phyloP scores from a whole-genome alignment of 2,329 filamentous ascomycete species.

The Dactylellina cionopaga region DNA sequence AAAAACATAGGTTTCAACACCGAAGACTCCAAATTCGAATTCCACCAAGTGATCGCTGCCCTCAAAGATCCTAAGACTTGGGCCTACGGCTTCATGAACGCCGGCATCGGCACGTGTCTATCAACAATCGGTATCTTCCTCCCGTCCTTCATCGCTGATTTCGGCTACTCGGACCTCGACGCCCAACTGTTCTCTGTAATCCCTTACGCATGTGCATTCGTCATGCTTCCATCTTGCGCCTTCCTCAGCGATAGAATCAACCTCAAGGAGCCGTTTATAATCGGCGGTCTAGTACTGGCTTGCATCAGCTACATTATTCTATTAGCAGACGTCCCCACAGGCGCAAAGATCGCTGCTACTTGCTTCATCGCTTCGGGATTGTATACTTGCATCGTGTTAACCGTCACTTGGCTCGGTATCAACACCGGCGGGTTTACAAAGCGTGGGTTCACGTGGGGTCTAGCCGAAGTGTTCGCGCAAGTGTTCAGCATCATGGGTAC shows the following conservation, averaged over 20 bases:
- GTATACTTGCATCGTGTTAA: constrained; percentile 25
- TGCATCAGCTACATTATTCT: constrained; percentile 26
- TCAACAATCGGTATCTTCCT: constrained; percentile 35
- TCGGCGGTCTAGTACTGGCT: constrained; percentile 4
- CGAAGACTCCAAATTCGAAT: constrained; percentile 28
- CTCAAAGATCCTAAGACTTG: constrained; percentile 29
- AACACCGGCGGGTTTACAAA: constrained; percentile 34
- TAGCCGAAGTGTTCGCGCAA: constrained; percentile 22
- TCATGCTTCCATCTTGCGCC: constrained; percentile 8
- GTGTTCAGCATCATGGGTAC: constrained; percentile 38
- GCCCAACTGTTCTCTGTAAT: constrained; percentile 31
- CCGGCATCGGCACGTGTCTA: constrained; percentile 28
- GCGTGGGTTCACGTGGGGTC: constrained; percentile 38
- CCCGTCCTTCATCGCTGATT: constrained; percentile 31
- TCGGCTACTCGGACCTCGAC: constrained; percentile 21
- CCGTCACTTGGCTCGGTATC: constrained; percentile 32
- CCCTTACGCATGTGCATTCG: constrained; percentile 15
- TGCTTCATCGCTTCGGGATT: constrained; percentile 27
- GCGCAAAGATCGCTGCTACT: constrained; percentile 1
- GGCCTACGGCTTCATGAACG: constrained; percentile 31
- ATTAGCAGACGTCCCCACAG: not conserved
- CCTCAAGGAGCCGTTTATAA: constrained; percentile 23
- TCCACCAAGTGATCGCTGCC: constrained; percentile 13
- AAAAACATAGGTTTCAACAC: constrained; percentile 23
- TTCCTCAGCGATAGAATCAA: constrained; percentile 25